Conservation (phyloP, 768 basidiomycete species). For the Lactifluus rugatus region DNA sequence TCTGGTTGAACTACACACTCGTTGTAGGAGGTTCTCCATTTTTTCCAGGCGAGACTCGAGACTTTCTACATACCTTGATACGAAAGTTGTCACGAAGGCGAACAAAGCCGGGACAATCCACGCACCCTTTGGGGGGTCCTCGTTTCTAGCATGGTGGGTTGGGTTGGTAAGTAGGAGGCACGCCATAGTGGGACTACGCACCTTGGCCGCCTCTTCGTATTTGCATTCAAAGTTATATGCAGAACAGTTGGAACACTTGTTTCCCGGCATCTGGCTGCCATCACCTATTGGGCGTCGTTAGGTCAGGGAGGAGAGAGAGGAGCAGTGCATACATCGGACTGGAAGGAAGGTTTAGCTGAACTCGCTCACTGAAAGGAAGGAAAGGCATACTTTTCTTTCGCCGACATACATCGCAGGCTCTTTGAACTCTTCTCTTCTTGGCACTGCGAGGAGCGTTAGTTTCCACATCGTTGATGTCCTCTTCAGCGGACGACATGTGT, state of each 20-base stretch:
- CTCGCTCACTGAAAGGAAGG: slow-evolving; percentile 9
- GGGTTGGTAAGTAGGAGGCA: neutral
- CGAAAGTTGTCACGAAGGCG: neutral
- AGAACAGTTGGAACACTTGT: slow-evolving; percentile 54
- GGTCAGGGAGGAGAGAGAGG: neutral
- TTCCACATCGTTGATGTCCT: slow-evolving; percentile 46
- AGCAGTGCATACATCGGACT: slow-evolving; percentile 55
- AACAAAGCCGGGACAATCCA: neutral
- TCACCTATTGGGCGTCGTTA: slow-evolving; percentile 37
- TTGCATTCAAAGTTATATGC: slow-evolving; percentile 52
- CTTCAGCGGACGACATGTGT: slow-evolving; percentile 56
- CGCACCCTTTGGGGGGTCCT: slow-evolving; percentile 55
- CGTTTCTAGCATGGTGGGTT: slow-evolving; percentile 30
- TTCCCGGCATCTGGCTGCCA: slow-evolving; percentile 55
- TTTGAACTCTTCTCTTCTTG: slow-evolving; percentile 65
- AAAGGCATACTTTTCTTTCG: slow-evolving; percentile 64
- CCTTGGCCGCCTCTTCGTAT: slow-evolving; percentile 61
- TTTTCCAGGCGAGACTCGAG: slow-evolving; percentile 36
- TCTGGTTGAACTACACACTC: slow-evolving; percentile 21
- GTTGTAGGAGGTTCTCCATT: slow-evolving; percentile 32
- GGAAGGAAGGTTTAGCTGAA: slow-evolving; percentile 10
- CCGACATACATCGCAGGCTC: slow-evolving; percentile 76
- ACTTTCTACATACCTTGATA: slow-evolving; percentile 30
- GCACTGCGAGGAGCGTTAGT: slow-evolving; percentile 26
- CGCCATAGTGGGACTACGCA: slow-evolving; percentile 22